Conservation (phyloP, 495 filamentous ascomycete genomes). For the Achaetomiella virescens region DNA sequence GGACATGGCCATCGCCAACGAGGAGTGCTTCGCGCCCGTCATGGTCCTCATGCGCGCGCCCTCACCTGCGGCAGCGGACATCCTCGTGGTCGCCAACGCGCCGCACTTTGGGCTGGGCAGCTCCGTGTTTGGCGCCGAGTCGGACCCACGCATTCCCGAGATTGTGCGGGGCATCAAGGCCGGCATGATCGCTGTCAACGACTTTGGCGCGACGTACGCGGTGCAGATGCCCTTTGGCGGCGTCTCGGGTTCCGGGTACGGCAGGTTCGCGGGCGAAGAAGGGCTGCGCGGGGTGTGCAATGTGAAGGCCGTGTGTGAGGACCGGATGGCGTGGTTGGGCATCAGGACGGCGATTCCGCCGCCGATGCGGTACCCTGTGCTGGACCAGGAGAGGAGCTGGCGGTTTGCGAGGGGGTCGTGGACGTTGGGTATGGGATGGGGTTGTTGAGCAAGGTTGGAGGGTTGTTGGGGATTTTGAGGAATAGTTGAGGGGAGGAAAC, state of each 20-base stretch:
- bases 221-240: constrained; percentile 93
- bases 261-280: constrained; percentile 86
- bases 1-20: constrained; percentile 76
- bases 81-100: constrained; percentile 69
- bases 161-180: constrained; percentile 65
- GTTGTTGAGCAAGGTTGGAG: constrained; percentile 32
- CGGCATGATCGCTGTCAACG: constrained; percentile 91
- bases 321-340: constrained; percentile 55
- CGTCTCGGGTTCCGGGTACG: constrained; percentile 79
- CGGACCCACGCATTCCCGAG: constrained; percentile 32
- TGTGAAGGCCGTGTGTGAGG: constrained; percentile 75
- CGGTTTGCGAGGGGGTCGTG: constrained; percentile 49
- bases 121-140: constrained; percentile 68
- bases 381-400: constrained; percentile 48
- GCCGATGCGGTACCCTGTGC: constrained; percentile 73
- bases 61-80: constrained; percentile 43
- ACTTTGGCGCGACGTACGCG: constrained; percentile 88
- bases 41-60: constrained; percentile 73
- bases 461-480: constrained; percentile 36
- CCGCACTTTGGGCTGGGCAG: constrained; percentile 73
- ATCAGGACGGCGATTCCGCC: constrained; percentile 71
- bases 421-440: constrained; percentile 48
- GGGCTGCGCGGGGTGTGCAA: constrained; percentile 81
- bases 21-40: constrained; percentile 89
- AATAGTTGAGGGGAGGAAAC: constrained; percentile 25